A percentile compares a stretch with the other conserved stretches of the same genome.
Conservation (phyloP, 202 grass and related monocot species). For the Panicum virgatum region DNA sequence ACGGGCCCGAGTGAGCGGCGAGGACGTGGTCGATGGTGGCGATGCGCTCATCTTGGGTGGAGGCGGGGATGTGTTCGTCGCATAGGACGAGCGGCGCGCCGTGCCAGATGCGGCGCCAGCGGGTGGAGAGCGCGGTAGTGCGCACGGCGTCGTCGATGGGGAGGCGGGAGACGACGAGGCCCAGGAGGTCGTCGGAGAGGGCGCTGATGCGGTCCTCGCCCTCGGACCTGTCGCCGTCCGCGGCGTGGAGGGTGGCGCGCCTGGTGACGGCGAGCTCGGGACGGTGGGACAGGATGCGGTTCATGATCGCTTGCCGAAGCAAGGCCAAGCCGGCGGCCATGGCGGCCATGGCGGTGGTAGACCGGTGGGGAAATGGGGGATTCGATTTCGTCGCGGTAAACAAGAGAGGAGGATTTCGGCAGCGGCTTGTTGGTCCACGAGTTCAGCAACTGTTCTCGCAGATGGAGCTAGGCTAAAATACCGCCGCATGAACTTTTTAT, state of each 20-base stretch:
- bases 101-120: slow-evolving; percentile 35
- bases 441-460: too few relatives aligned
- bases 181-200: slow-evolving; percentile 31
- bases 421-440: too few relatives aligned
- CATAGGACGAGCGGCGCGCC: slow-evolving; percentile 25
- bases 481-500: too few relatives aligned
- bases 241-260: not conserved
- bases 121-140: slow-evolving; percentile 9
- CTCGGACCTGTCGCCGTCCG: not conserved
- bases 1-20: slow-evolving; percentile 24
- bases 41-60: not conserved
- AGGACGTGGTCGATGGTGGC: not conserved
- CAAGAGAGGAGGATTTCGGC: not conserved
- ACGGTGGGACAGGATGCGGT: too few relatives aligned
- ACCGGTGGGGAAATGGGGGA: too few relatives aligned
- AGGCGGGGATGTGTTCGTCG: slow-evolving; percentile 9
- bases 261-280: not conserved
- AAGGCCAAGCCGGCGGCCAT: too few relatives aligned
- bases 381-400: not conserved
- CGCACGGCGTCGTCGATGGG: slow-evolving; percentile 30
- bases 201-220: slow-evolving; percentile 11
- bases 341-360: too few relatives aligned
- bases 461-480: too few relatives aligned
- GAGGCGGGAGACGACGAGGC: slow-evolving; percentile 28
- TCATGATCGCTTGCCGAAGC: too few relatives aligned